phyloP scores from a whole-genome alignment of 805 yeast species.

The Tetrapisispora nanseiensis region DNA sequence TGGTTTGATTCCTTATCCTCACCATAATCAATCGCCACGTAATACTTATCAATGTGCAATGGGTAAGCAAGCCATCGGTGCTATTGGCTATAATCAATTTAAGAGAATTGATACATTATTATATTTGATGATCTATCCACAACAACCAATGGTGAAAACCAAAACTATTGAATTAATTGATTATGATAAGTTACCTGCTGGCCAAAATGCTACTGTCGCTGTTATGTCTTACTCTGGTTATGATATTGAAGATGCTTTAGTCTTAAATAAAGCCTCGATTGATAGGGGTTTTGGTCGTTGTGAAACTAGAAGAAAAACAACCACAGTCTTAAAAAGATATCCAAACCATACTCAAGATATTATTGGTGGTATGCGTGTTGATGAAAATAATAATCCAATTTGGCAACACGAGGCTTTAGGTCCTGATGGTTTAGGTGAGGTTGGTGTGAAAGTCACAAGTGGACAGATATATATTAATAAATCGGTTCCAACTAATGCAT shows the following conservation, averaged over 20 bases:
- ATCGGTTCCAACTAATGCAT: conserved; percentile 80
- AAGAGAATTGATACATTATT: conserved; percentile 88
- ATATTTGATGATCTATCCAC: conserved; percentile 96
- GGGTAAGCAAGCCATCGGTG: conserved; percentile 99
- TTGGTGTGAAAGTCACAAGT: conserved; percentile 79
- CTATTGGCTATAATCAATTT: conserved; percentile 94
- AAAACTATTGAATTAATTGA: conserved; percentile 91
- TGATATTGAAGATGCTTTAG: conserved; percentile 98
- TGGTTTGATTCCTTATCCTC: conserved; percentile 97
- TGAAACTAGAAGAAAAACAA: conserved; percentile 87
- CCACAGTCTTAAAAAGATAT: conserved; percentile 80
- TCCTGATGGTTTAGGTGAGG: conserved; percentile 94
- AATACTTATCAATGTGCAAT: conserved; percentile 98
- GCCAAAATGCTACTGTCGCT: conserved; percentile 97
- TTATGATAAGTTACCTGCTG: conserved; percentile 95
- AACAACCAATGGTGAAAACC: conserved; percentile 98
- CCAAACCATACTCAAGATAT: conserved; percentile 91
- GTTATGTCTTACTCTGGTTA: conserved; percentile 99
- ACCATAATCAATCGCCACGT: conserved; percentile 98
- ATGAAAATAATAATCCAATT: conserved; percentile 69
- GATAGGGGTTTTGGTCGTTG: conserved; percentile 98
- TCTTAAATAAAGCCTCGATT: conserved; percentile 81
- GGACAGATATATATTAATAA: conserved; percentile 94
- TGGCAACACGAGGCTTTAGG: conserved; percentile 83
- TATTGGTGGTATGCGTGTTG: conserved; percentile 83